Percentiles rank a stretch among this genome's conserved stretches.
Conservation (phyloP, 1,139 yeast genomes). For the Yamadazyma epiphylla region DNA sequence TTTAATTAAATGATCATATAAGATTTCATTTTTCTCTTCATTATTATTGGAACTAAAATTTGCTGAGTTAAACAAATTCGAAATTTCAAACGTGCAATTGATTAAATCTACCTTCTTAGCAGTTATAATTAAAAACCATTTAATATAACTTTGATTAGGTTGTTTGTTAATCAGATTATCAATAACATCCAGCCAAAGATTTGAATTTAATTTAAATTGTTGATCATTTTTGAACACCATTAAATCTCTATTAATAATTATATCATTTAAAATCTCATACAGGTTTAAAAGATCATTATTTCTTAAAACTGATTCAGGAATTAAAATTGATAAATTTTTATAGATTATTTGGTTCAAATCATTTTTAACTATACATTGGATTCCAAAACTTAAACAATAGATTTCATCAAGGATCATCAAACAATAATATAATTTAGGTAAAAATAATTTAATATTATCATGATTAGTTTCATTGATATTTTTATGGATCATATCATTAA, state of each 20-base stretch:
- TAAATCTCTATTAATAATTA: conserved; percentile 15
- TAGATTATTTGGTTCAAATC: conserved; percentile 13
- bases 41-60: conserved; percentile 13
- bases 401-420: conserved; percentile 51
- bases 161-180: conserved; percentile 2
- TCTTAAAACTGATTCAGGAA: conserved; percentile 10
- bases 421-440: conserved; percentile 49
- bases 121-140: conserved; percentile 7
- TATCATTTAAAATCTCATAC: conserved; percentile 13
- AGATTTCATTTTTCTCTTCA: conserved; percentile 38
- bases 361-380: conserved; percentile 34
- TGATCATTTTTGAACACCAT: conserved; percentile 9
- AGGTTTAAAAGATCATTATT: conserved; percentile 10
- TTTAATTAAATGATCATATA: conserved; percentile 47
- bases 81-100: conserved; percentile 15
- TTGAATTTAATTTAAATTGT: conserved; percentile 4
- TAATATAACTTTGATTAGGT: conserved; percentile 4
- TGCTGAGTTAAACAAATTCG: conserved; percentile 6
- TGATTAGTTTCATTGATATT: conserved; percentile 15
- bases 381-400: conserved; percentile 56
- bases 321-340: conserved; percentile 12
- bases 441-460: conserved; percentile 37
- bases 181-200: conserved; percentile 4
- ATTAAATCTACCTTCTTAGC: conserved; percentile 16
- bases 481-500: conserved; percentile 15